These are phyloP conservation scores for Komagataella mondaviorum DNA, from an alignment of 805 yeast species.

Conservation along the genomic window DNA sequence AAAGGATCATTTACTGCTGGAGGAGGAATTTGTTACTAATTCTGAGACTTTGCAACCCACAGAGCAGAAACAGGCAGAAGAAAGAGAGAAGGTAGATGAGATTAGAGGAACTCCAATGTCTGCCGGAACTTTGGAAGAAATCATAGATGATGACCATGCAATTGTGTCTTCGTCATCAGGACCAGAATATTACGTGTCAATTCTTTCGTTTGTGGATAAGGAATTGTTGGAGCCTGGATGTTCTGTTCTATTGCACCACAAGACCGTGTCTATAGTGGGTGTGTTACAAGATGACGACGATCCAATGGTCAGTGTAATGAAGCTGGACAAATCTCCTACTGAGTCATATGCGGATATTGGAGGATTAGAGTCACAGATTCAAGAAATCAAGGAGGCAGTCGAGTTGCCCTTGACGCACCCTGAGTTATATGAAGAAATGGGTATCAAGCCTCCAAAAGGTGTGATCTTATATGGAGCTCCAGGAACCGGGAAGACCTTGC, in stretches of 20 bases:
- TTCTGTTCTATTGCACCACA: constrained; percentile 88
- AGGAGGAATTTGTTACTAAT: constrained; percentile 91
- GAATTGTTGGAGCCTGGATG: constrained; percentile 95
- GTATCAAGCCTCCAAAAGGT: constrained; percentile 97
- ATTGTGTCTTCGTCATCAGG: constrained; percentile 94
- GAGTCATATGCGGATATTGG: constrained; percentile 96
- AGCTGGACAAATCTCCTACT: constrained; percentile 93
- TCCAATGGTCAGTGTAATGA: constrained; percentile 96
- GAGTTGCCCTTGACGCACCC: constrained; percentile 95
- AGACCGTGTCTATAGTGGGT: constrained; percentile 93
- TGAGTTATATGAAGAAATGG: constrained; percentile 95
- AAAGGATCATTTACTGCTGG: constrained; percentile 87
- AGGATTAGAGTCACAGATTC: constrained; percentile 90
- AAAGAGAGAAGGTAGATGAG: constrained; percentile 88
- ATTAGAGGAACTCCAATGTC: constrained; percentile 94
- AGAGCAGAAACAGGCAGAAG: constrained; percentile 94
- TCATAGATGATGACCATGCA: constrained; percentile 97
- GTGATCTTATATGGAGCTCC: constrained; percentile 96
- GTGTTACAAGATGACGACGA: constrained; percentile 97
- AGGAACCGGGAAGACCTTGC: constrained; percentile 91
- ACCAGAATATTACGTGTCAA: constrained; percentile 94
- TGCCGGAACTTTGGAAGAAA: constrained; percentile 92
- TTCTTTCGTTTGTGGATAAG: constrained; percentile 92
- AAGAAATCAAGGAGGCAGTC: constrained; percentile 95
- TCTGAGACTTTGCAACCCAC: constrained; percentile 93